These are phyloP conservation scores for Aspergillus aculeatus DNA, from an alignment of 2,329 filamentous ascomycete genomes.

Conservation along the genomic window DNA sequence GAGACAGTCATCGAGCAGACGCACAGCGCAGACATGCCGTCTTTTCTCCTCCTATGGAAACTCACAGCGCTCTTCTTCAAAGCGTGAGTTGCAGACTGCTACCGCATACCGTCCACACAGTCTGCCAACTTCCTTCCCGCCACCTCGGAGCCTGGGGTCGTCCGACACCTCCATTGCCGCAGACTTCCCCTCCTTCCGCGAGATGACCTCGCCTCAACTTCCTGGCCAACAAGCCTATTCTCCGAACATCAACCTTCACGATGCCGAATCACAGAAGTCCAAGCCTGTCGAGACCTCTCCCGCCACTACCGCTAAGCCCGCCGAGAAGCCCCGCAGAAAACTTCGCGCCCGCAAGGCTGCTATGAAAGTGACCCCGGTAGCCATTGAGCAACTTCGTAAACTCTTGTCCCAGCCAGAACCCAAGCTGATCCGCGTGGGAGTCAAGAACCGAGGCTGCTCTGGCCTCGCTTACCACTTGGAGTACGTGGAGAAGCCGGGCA, in stretches of 20 bases:
- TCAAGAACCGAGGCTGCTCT: conserved; percentile 90
- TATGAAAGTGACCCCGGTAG: conserved; percentile 77
- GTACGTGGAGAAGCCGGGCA: conserved; percentile 85
- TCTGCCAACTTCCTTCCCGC: conserved; percentile 56
- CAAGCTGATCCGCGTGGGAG: conserved; percentile 90
- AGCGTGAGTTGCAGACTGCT: conserved; percentile 63
- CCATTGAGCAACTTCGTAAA: conserved; percentile 73
- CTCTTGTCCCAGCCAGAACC: conserved; percentile 82
- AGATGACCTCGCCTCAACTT: conserved; percentile 47
- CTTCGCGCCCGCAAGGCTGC: conserved; percentile 84
- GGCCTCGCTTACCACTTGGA: conserved; percentile 91
- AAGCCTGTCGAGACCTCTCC: conserved; percentile 47
- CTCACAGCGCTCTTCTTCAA: conserved; percentile 48
- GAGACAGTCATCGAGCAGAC: conserved; percentile 38
- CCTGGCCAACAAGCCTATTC: conserved; percentile 32
- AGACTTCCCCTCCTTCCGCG: conserved; percentile 48
- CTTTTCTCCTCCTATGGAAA: conserved; percentile 50
- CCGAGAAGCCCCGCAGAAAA: conserved; percentile 61
- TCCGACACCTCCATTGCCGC: conserved; percentile 63
- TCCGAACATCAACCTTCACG: conserved; percentile 52
- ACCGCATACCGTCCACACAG: conserved; percentile 63
- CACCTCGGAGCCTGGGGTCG: conserved; percentile 57
- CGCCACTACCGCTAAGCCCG: conserved; percentile 37
- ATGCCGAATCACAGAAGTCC: conserved; percentile 67
- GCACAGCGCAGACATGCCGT: conserved; percentile 43